A percentile compares a stretch with the other conserved stretches of the same genome.
Conservation (phyloP, 2,329 filamentous ascomycete genomes). For the Pseudogymnoascus sp. region DNA sequence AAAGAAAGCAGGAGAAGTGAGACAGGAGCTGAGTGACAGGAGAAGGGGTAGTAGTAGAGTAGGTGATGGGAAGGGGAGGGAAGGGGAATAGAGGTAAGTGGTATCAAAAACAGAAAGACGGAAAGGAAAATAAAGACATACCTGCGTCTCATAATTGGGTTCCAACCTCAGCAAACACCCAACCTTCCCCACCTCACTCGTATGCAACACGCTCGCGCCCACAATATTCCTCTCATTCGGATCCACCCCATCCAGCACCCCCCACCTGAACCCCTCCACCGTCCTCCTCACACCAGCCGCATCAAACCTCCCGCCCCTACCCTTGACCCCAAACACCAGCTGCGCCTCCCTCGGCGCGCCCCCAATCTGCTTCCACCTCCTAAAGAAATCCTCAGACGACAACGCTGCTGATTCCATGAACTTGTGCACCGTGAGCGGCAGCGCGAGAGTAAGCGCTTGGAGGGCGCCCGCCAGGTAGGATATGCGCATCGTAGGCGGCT, state of each 20-base stretch:
- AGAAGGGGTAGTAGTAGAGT: background rate
- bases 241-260: constrained; percentile 75
- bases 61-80: background rate
- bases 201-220: constrained; percentile 79
- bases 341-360: constrained; percentile 81
- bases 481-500: constrained; percentile 83
- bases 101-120: background rate
- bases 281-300: constrained; percentile 59
- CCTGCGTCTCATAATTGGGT: constrained; percentile 86
- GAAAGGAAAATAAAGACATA: constrained; percentile 38
- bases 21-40: background rate
- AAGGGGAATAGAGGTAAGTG: background rate
- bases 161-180: constrained; percentile 89
- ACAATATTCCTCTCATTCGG: constrained; percentile 92
- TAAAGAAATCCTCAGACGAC: constrained; percentile 91
- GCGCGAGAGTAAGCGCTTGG: constrained; percentile 82
- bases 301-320: constrained; percentile 48
- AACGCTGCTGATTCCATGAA: constrained; percentile 93
- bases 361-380: constrained; percentile 97
- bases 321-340: constrained; percentile 64
- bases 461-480: constrained; percentile 90
- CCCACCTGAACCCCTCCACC: constrained; percentile 84
- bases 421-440: constrained; percentile 84
- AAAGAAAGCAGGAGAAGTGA: background rate
- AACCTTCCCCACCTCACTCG: constrained; percentile 76